These are phyloP conservation scores for Cercospora sesami DNA, from an alignment of 2,329 filamentous ascomycete genomes.

Conservation along the genomic window DNA sequence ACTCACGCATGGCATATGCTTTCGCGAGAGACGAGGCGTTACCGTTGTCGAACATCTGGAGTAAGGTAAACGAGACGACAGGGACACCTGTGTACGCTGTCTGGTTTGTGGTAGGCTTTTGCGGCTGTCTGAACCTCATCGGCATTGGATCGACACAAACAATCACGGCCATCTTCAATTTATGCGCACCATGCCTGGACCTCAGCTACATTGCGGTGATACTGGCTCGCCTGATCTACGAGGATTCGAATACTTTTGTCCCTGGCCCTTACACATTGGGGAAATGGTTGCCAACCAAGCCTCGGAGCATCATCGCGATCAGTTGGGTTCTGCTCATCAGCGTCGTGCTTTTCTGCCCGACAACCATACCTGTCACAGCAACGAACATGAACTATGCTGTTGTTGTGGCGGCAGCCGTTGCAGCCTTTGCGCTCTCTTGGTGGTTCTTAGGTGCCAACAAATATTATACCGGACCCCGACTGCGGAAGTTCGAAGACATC, in stretches of 20 bases:
- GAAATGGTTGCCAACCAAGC: slow-evolving; percentile 52
- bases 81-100: slow-evolving; percentile 63
- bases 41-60: slow-evolving; percentile 43
- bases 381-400: slow-evolving; percentile 53
- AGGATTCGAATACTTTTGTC: slow-evolving; percentile 6
- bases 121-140: slow-evolving; percentile 53
- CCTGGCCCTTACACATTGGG: slow-evolving; percentile 37
- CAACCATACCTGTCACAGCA: slow-evolving; percentile 45
- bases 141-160: slow-evolving; percentile 54
- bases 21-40: slow-evolving; percentile 45
- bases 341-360: slow-evolving; percentile 57
- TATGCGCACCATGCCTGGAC: slow-evolving; percentile 49
- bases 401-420: slow-evolving; percentile 52
- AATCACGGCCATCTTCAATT: slow-evolving; percentile 52
- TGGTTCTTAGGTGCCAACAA: slow-evolving; percentile 46
- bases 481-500: slow-evolving; percentile 50
- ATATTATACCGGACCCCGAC: slow-evolving; percentile 61
- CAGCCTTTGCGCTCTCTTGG: slow-evolving; percentile 48
- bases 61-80: slow-evolving; percentile 51
- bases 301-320: slow-evolving; percentile 50
- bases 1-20: slow-evolving; percentile 48
- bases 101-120: slow-evolving; percentile 63
- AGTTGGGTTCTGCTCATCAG: slow-evolving; percentile 64
- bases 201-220: slow-evolving; percentile 63
- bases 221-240: slow-evolving; percentile 43